Evolutionary conservation across 148 eudicot species (phyloP).

Genomic region (Linanthus parryae): DNA sequence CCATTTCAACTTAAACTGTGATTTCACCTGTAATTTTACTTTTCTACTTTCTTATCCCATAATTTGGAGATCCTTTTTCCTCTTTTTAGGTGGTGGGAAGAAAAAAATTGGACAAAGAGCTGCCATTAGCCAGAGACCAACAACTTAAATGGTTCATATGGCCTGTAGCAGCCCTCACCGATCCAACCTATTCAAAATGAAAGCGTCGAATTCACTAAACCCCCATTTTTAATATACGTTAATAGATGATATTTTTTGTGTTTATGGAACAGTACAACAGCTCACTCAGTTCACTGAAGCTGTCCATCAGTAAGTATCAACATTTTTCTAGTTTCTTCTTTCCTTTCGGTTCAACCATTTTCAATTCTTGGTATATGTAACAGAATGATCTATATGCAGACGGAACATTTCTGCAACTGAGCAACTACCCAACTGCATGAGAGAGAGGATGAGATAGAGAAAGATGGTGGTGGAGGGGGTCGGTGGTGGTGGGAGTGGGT

Average conservation of each 20-base stretch:
- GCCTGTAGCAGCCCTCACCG: constrained; percentile 42
- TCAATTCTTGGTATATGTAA: not conserved
- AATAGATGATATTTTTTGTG: constrained; percentile 69
- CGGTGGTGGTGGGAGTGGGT: no score
- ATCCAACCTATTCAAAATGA: constrained; percentile 25
- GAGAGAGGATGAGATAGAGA: no score
- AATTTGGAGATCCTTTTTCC: no score
- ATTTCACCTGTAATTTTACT: no score
- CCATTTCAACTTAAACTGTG: no score
- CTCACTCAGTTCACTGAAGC: constrained; percentile 54
- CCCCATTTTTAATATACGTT: constrained; percentile 44
- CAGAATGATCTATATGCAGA: constrained; percentile 5
- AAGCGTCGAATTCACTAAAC: constrained; percentile 51
- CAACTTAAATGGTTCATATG: constrained; percentile 77
- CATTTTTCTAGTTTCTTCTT: no score
- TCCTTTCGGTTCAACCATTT: not conserved
- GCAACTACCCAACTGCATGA: constrained; percentile 56
- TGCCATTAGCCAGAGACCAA: constrained; percentile 47
- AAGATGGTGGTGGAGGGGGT: no score
- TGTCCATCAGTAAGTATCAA: constrained; percentile 40
- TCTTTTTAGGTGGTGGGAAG: constrained; percentile 55
- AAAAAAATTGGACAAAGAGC: constrained; percentile 25
- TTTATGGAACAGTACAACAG: constrained; percentile 47
- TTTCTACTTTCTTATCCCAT: no score
- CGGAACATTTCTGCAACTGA: constrained; percentile 19